phyloP scores from a whole-genome alignment of 2,329 filamentous ascomycete species.

The Didymella lethalis region DNA sequence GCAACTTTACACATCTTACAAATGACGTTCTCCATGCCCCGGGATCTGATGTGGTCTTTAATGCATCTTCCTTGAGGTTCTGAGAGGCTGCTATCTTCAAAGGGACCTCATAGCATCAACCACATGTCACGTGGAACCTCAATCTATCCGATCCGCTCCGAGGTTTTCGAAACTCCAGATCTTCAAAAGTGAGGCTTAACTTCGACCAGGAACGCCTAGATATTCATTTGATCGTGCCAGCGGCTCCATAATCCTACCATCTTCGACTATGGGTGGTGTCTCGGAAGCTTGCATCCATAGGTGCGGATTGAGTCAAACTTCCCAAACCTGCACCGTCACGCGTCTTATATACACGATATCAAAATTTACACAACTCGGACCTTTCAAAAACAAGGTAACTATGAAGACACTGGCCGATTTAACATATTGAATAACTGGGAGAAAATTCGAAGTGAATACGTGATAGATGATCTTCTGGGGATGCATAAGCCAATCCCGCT shows the following conservation, averaged over 20 bases:
- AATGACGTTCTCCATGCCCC: slow-evolving; percentile 5
- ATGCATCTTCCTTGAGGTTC: not conserved
- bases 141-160: slow-evolving; percentile 14
- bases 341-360: too few relatives aligned
- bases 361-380: too few relatives aligned
- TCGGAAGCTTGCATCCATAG: not conserved
- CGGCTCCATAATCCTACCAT: too few relatives aligned
- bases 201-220: not conserved
- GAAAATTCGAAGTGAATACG: too few relatives aligned
- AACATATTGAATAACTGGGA: too few relatives aligned
- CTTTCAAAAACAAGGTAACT: too few relatives aligned
- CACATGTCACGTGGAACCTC: slow-evolving; percentile 3
- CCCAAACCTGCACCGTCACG: too few relatives aligned
- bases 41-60: not conserved
- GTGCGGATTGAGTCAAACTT: not conserved
- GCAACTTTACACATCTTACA: slow-evolving; percentile 10
- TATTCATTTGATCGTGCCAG: too few relatives aligned
- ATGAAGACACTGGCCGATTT: too few relatives aligned
- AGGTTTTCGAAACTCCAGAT: not conserved
- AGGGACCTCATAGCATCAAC: not conserved
- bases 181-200: not conserved
- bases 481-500: too few relatives aligned
- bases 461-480: too few relatives aligned
- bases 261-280: too few relatives aligned
- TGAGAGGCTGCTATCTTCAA: not conserved